These are phyloP conservation scores for Mycena rebaudengoi DNA, from an alignment of 768 basidiomycete genomes.

Conservation along the genomic window DNA sequence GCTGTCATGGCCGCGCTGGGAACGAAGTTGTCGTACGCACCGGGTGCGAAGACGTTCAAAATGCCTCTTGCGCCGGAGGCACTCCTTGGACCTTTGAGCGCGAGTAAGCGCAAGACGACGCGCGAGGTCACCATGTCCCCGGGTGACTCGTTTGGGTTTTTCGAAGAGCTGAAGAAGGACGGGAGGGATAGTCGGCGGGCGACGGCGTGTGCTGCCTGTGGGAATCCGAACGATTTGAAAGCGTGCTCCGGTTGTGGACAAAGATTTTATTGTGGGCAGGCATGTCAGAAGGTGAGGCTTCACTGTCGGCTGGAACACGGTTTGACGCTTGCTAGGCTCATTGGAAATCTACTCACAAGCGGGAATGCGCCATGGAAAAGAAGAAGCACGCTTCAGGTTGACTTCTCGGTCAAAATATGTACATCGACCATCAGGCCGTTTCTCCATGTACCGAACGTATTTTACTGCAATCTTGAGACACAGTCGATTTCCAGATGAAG, in stretches of 20 bases:
- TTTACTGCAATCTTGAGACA: slow-evolving; percentile 8
- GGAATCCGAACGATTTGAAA: slow-evolving; percentile 32
- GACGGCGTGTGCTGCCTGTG: slow-evolving; percentile 34
- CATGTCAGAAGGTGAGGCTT: slow-evolving; percentile 28
- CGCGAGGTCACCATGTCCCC: slow-evolving; percentile 17
- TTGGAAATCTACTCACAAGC: slow-evolving; percentile 33
- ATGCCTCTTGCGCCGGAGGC: slow-evolving; percentile 26
- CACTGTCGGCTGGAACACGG: neutral
- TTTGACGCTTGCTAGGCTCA: slow-evolving; percentile 23
- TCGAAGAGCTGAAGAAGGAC: slow-evolving; percentile 31
- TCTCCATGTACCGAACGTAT: slow-evolving; percentile 3
- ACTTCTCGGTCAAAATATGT: slow-evolving; percentile 9
- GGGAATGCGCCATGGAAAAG: slow-evolving; percentile 25
- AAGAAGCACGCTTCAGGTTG: slow-evolving; percentile 15
- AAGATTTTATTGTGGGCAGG: slow-evolving; percentile 27
- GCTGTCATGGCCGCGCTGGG: slow-evolving; percentile 29
- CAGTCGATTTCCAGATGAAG: slow-evolving; percentile 11
- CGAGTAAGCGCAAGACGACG: slow-evolving; percentile 23
- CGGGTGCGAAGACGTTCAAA: slow-evolving; percentile 30
- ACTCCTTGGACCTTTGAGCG: neutral
- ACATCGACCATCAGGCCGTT: slow-evolving; percentile 2
- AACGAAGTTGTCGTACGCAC: slow-evolving; percentile 28
- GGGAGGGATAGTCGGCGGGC: slow-evolving; percentile 29
- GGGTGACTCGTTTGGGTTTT: slow-evolving; percentile 27
- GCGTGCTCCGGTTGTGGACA: slow-evolving; percentile 19